Evolutionary conservation across 192 early-diverging fungal species (phyloP), one percentile per base, ranked within the genome.

Genomic region (Borealophlyctis nickersoniae): DNA sequence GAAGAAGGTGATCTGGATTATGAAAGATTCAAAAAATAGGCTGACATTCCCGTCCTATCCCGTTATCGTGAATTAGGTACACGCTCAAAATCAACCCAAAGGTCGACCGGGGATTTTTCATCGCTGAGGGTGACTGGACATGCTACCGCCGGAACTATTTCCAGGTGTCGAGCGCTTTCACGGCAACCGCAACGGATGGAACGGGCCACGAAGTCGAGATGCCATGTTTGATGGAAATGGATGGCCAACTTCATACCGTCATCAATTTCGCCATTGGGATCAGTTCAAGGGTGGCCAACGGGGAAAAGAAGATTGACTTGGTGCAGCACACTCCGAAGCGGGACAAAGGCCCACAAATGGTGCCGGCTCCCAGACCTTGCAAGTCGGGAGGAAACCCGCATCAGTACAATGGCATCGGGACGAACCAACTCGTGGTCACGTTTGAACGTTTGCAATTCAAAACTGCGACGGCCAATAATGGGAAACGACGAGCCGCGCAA

Each of bases 381-480:
- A 32, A 45, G 19, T 13, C 39, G 9, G 7, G 9, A 7, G 39
- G 39, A 7, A 19, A 7, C 39, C 39, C 9, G 7, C 39, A 45
- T 19, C 22, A 27, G 24, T 36, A 45, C 27, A 64, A 73, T 49
- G 31, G 61, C 49, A 56, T 66, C 34, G 64, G 67, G 36, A 66
- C 49, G n/a, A n/a, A n/a, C n/a, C n/a, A n/a, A n/a, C n/a, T n/a
- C n/a, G n/a, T n/a, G n/a, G 85, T 87, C 7, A 90, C 91, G 36
- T 98, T 92, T 71, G 94, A 98, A 58, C 83, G 96, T 34, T 80
- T 98, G 36, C 96, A 98, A 78, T 98, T 98, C 86, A 97, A 97
- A 65, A 89, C 89, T 0, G 94, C 96, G 22, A 98, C 96, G 0
- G 92, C 92, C 27, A 98, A 97, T 73, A 98, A 96, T 65, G 92